Evolutionary conservation across 148 eudicot species (phyloP), one percentile per base, ranked within the genome.

Genomic region (Pouteria glomerata): DNA sequence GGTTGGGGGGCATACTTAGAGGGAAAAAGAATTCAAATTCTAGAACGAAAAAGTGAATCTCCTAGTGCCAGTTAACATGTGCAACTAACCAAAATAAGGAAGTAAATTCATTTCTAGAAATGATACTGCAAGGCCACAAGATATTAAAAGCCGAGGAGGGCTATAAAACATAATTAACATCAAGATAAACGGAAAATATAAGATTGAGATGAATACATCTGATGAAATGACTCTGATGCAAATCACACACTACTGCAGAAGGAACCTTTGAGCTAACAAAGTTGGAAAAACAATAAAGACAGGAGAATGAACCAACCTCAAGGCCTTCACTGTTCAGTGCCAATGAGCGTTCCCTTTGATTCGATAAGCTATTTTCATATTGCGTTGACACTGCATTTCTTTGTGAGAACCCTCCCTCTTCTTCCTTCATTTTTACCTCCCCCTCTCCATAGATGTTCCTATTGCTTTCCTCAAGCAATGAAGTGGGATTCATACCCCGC

Each of bases 251-350:
- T 21, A 35, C 15, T n/a, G 30, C n/a, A 53, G 47, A 39, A 35
- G 27, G 57, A 35, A 64, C 21, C 53, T 42, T 4, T 37, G 48
- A 37, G 19, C 68, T 3, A 47, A 66, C 24, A 47, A 13, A 64
- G 21, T 23, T 30, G 37, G 18, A 47, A 47, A 29, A 56, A 41
- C 18, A 59, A 61, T 26, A 31, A 30, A 39, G 11, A 42, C 44
- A 50, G 34, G 57, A 6, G 15, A 70, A 21, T 14, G 34, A 24
- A 29, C 24, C 63, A 72, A 93, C 98, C 99, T 95, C 99, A 67
- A 95, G 94, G 79, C 97, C 99, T 82, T 95, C 99, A 71, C 99
- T 95, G 73, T 89, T 95, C 84, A 95, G 83, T 35, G 94, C 93
- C 92, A 91, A 87, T 33, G 99, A 95, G 29, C 47, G 70, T 78